Evolutionary conservation across 371 early-diverging fungal species (phyloP), one percentile per base, ranked within the genome.

Genomic region (Rhizomucor miehei): DNA sequence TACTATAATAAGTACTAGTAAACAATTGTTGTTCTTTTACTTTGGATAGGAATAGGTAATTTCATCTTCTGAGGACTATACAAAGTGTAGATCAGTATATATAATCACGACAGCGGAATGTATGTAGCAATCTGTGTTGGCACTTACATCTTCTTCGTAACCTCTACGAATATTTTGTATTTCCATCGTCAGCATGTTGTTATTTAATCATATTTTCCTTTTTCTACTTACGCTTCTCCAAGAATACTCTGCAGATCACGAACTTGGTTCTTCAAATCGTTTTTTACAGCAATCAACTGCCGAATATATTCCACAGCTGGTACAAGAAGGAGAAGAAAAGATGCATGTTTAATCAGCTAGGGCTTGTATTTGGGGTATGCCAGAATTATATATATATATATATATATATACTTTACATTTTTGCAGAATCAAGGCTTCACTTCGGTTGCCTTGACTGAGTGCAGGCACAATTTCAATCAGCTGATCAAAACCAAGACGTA

Each of bases 391-490:
- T n/a, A n/a, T n/a, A n/a, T n/a, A n/a, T n/a, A n/a, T n/a, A n/a
- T 48, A 14, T 41, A 11, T 3, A 4, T 19, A 29, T 29, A 29
- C 10, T 63, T n/a, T 72, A 82, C 83, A 80, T 66, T 82, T 80
- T 48, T 82, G 80, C 29, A 82, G 60, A 37, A 82, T 80, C 48
- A 82, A 61, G 0, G 83, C 83, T 38, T 57, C 84, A 52, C 81
- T 81, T 47, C 84, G 69, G 57, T 77, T 80, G 51, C 81, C 79
- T 39, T 79, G 77, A 21, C 71, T 79, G 36, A 92, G 71, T 1
- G 85, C 75, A 36, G 94, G 95, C 2, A 94, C 91, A 36, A 93
- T 77, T 41, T 87, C 86, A 29, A 85, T 82, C 46, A 95, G 82
- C 65, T 89, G 83, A 61, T 89, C 89, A 68, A 92, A 92, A 10